Base-by-base conservation (phyloP, 164 flowering plant genomes). In the Aristolochia contorta region DNA sequence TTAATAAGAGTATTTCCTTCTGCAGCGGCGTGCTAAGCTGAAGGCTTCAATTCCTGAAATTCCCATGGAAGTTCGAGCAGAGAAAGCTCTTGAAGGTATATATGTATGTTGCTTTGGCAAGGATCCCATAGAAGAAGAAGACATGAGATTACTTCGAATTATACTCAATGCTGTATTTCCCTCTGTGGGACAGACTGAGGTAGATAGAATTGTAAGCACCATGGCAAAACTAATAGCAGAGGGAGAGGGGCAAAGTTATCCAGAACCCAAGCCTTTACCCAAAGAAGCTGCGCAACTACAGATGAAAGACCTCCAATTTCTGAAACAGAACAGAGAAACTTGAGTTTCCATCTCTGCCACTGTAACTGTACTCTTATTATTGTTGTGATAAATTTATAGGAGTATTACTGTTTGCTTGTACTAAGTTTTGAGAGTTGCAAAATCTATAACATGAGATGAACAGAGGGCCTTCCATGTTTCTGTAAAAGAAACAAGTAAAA, bases 161-260 rank as follows among this genome's bases (percentile, higher is more conserved):
- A 91, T 91, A 72, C 90, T 92, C n/a, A 69, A 65, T 43, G 80
- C 89, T 23, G 96, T 89, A 61, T 92, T 89, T 55, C 98, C 89
- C 12, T 62, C 85, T 1, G 87, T 87, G 43, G 71, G 77, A 70
- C 66, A 58, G 65, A 2, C 75, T 54, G 81, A 80, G 72, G 72
- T 87, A 15, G 68, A 75, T 20, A 74, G 76, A 50, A 82, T 92
- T 30, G 80, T 92, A 27, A 67, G 73, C 56, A 81, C 82, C 47
- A 85, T 81, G 76, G 80, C 79, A 22, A 74, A 59, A 62, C 79
- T 43, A 71, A 75, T 83, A 16, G 91, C 80, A 16, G 83, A 80
- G 61, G 91, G 95, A 12, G 86, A 77, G 13, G 73, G 63, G 8
- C 69, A 68, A 47, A 70, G 7, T 16, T 53, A 67, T 53, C 70